phyloP scores from a whole-genome alignment of 2,329 filamentous ascomycete species.

The Colletotrichum musicola region DNA sequence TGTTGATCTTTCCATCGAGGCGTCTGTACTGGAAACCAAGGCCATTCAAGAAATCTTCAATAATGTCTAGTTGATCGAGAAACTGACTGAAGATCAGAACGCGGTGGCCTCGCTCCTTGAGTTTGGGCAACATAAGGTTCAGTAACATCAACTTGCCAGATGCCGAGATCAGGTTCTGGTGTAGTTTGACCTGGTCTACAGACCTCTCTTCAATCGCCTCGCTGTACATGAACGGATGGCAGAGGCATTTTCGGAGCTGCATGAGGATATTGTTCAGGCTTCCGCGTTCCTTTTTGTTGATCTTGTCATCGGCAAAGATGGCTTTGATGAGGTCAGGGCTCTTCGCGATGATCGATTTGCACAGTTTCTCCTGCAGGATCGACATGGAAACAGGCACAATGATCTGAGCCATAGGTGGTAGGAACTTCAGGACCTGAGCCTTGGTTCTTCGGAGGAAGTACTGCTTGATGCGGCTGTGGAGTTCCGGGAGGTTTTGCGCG shows the following conservation, averaged over 20 bases:
- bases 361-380: constrained; percentile 90
- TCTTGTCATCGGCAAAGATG: constrained; percentile 78
- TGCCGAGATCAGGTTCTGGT: constrained; percentile 89
- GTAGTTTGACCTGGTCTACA: constrained; percentile 70
- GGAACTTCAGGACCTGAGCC: constrained; percentile 87
- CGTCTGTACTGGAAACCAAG: constrained; percentile 81
- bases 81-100: constrained; percentile 98
- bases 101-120: constrained; percentile 86
- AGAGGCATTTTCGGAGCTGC: constrained; percentile 93
- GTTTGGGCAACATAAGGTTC: constrained; percentile 86
- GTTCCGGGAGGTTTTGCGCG: constrained; percentile 81
- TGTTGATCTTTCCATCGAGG: constrained; percentile 85
- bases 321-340: constrained; percentile 90
- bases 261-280: constrained; percentile 95
- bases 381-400: constrained; percentile 98
- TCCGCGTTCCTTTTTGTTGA: constrained; percentile 79
- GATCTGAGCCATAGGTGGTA: constrained; percentile 94
- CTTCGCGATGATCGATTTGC: constrained; percentile 92
- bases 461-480: constrained; percentile 86
- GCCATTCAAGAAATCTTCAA: constrained; percentile 90
- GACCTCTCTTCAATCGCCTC: constrained; percentile 87
- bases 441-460: constrained; percentile 85
- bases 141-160: constrained; percentile 90
- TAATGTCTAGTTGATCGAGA: constrained; percentile 85
- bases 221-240: constrained; percentile 96